Conservation (phyloP, 768 basidiomycete species). For the Chiua virens region DNA sequence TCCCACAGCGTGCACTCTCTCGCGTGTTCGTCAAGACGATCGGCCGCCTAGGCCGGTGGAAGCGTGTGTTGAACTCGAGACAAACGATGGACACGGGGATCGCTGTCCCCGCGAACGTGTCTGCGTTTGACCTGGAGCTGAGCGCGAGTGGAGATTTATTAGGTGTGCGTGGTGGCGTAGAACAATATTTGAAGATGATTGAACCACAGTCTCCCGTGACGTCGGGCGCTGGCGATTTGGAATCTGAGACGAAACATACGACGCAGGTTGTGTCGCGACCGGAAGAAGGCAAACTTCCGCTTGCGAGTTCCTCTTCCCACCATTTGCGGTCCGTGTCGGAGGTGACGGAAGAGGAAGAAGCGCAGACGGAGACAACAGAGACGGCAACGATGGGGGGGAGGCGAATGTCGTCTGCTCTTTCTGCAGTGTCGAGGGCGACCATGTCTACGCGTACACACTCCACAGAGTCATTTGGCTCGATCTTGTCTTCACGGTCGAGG, state of each 20-base stretch:
- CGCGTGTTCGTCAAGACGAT: slow-evolving; percentile 80
- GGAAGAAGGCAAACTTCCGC: slow-evolving; percentile 10
- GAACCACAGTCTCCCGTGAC: slow-evolving; percentile 34
- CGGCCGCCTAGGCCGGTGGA: slow-evolving; percentile 80
- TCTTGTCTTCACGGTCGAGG: slow-evolving; percentile 29
- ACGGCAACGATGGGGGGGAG: slow-evolving; percentile 13
- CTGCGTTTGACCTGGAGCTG: slow-evolving; percentile 71
- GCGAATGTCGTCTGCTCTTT: slow-evolving; percentile 22
- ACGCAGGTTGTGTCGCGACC: background rate
- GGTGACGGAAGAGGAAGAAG: slow-evolving; percentile 33
- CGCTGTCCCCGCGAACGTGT: slow-evolving; percentile 46
- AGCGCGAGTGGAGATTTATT: slow-evolving; percentile 61
- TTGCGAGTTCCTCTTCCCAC: slow-evolving; percentile 5
- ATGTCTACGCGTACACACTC: slow-evolving; percentile 32
- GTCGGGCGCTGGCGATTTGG: slow-evolving; percentile 4
- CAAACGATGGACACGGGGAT: slow-evolving; percentile 36
- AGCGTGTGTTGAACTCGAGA: slow-evolving; percentile 64
- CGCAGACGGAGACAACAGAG: slow-evolving; percentile 17
- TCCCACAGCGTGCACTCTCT: slow-evolving; percentile 66
- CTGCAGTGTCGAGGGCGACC: slow-evolving; percentile 16
- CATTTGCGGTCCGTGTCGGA: slow-evolving; percentile 32
- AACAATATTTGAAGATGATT: slow-evolving; percentile 63
- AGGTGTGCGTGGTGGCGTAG: slow-evolving; percentile 59
- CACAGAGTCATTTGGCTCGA: slow-evolving; percentile 34
- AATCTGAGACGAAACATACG: slow-evolving; percentile 2